A percentile compares a stretch with the other conserved stretches of the same genome.
These are phyloP conservation scores for Zygosaccharomyces bisporus DNA, from an alignment of 805 yeast genomes.

Conservation along the genomic window DNA sequence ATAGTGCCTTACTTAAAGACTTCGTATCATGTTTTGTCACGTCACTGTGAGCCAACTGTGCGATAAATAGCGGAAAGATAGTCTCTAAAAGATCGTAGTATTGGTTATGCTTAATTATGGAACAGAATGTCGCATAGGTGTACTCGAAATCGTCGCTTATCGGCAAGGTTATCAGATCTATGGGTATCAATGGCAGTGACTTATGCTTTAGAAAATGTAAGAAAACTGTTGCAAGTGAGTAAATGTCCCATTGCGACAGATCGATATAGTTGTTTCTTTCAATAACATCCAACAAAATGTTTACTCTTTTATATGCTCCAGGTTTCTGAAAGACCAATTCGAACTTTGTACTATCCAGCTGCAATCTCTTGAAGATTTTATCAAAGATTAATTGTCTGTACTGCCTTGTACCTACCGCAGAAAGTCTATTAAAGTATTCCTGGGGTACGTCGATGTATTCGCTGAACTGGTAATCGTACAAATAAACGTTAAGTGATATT, in stretches of 20 bases:
- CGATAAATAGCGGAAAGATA: conserved; percentile 46
- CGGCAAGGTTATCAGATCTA: conserved; percentile 49
- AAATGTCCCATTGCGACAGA: conserved; percentile 62
- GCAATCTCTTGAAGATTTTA: conserved; percentile 48
- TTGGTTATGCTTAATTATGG: conserved; percentile 35
- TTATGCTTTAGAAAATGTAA: conserved; percentile 48
- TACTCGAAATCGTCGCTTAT: conserved; percentile 47
- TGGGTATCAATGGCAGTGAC: conserved; percentile 52
- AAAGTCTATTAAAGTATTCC: conserved; percentile 32
- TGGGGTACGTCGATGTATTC: conserved; percentile 48
- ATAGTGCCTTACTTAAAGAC: conserved; percentile 43
- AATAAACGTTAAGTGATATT: conserved; percentile 70
- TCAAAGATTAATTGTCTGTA: conserved; percentile 44
- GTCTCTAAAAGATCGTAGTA: conserved; percentile 37
- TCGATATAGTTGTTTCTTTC: conserved; percentile 54
- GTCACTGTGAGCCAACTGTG: conserved; percentile 37
- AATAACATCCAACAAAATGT: conserved; percentile 47
- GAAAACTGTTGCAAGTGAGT: conserved; percentile 41
- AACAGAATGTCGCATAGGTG: conserved; percentile 38
- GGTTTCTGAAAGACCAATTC: conserved; percentile 54
- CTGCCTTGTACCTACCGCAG: conserved; percentile 30
- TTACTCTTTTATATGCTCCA: conserved; percentile 46
- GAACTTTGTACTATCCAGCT: conserved; percentile 40
- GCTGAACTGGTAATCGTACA: conserved; percentile 56
- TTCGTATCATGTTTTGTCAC: conserved; percentile 42